Percentiles rank a stretch among this genome's conserved stretches.
Evolutionary conservation across 2,329 filamentous ascomycete genomes (phyloP).

Genomic region (Metarhizium humberi): DNA sequence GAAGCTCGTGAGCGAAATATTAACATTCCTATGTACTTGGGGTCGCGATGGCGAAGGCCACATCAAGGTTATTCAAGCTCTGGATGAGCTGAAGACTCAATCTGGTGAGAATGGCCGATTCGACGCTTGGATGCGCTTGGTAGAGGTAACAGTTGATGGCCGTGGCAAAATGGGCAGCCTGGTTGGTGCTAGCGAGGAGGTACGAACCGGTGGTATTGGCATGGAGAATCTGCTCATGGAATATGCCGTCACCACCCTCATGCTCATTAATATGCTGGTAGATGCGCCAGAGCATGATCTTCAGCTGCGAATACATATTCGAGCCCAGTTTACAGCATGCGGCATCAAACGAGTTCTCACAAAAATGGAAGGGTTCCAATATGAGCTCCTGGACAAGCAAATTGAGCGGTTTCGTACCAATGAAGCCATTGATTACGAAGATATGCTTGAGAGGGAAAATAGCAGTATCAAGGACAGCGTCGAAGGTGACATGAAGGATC

Average conservation of each 20-base stretch:
- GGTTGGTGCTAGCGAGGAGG: conserved; percentile 92
- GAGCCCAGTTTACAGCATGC: conserved; percentile 91
- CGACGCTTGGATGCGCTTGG: conserved; percentile 96
- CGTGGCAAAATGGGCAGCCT: conserved; percentile 98
- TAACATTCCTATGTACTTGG: conserved; percentile 96
- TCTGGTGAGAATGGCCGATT: conserved; percentile 91
- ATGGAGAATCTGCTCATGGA: conserved; percentile 99
- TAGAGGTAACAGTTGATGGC: conserved; percentile 93
- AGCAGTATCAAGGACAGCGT: conserved; percentile 83
- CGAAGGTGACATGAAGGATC: conserved; percentile 79
- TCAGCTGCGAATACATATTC: conserved; percentile 84
- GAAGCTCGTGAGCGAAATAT: conserved; percentile 89
- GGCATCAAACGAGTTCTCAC: conserved; percentile 88
- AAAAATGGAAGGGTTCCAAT: conserved; percentile 98
- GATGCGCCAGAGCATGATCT: conserved; percentile 85
- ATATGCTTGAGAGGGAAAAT: conserved; percentile 84
- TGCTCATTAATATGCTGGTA: conserved; percentile 93
- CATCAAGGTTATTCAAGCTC: conserved; percentile 82
- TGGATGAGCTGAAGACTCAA: conserved; percentile 83
- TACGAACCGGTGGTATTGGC: conserved; percentile 89
- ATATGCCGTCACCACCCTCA: conserved; percentile 89
- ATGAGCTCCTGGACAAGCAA: conserved; percentile 97
- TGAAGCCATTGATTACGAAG: conserved; percentile 96
- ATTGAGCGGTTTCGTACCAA: conserved; percentile 88
- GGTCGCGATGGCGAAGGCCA: conserved; percentile 75